phyloP scores from a whole-genome alignment of 805 yeast genomes.

The Lachancea lanzarotensis region DNA sequence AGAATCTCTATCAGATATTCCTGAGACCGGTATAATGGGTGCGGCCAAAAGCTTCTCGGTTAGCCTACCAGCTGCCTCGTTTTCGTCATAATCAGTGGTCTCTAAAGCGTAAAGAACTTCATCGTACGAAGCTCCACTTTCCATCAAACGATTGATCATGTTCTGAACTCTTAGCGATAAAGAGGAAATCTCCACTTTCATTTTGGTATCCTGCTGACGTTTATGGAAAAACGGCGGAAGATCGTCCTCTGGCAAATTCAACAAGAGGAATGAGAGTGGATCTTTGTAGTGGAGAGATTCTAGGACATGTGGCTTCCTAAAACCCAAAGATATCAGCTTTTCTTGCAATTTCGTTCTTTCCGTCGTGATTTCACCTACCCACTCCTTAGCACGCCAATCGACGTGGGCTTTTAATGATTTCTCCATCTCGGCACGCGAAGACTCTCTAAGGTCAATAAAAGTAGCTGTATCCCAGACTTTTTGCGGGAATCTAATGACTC shows the following conservation, averaged over 20 bases:
- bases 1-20: constrained; percentile 27
- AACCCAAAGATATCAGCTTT: constrained; percentile 48
- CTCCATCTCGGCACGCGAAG: constrained; percentile 59
- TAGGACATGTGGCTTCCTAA: constrained; percentile 57
- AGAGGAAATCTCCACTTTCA: constrained; percentile 43
- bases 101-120: constrained; percentile 49
- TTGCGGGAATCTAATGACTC: constrained; percentile 31
- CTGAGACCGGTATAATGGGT: background rate
- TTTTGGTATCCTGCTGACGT: constrained; percentile 49
- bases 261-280: constrained; percentile 48
- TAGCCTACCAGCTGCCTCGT: constrained; percentile 43
- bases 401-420: constrained; percentile 50
- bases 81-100: constrained; percentile 39
- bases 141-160: constrained; percentile 48
- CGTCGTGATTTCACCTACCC: constrained; percentile 6
- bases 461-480: constrained; percentile 70
- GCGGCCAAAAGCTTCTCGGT: constrained; percentile 34
- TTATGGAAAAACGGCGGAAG: constrained; percentile 62
- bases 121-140: constrained; percentile 65
- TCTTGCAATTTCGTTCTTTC: constrained; percentile 21
- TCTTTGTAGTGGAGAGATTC: constrained; percentile 62
- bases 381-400: constrained; percentile 39
- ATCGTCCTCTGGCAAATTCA: constrained; percentile 93
- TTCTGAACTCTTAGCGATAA: constrained; percentile 43
- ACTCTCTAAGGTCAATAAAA: constrained; percentile 59